Evolutionary conservation across 176 grass and related monocot genomes (phyloP).

Genomic region (Lolium multiflorum): DNA sequence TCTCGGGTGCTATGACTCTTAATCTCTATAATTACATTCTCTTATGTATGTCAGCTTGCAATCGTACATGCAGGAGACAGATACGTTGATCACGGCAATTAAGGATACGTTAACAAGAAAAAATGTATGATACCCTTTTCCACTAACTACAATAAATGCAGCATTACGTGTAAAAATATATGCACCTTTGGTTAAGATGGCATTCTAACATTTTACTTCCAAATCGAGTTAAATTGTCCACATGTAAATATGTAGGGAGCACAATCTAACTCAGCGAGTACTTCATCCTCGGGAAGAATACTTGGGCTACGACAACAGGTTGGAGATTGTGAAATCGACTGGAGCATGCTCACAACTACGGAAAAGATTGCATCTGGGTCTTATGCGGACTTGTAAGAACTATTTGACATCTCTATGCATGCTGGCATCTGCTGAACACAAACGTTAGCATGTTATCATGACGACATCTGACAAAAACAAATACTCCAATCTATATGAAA

Average conservation of each 20-base stretch:
- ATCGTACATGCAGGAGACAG: conserved; percentile 62
- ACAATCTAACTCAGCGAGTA: conserved; percentile 60
- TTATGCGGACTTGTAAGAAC: conserved; percentile 74
- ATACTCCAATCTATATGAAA: not conserved
- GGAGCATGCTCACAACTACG: conserved; percentile 54
- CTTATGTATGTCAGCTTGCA: conserved; percentile 28
- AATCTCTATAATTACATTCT: not conserved
- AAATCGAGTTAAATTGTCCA: not conserved
- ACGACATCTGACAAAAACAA: not conserved
- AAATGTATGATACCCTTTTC: conserved; percentile 44
- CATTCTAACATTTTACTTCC: not conserved
- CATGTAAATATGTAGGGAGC: conserved; percentile 49
- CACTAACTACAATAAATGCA: not conserved
- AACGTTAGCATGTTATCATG: not conserved
- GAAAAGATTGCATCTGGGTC: conserved; percentile 65
- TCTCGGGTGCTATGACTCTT: not conserved
- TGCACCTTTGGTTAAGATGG: not conserved
- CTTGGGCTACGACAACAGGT: conserved; percentile 45
- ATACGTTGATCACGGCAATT: conserved; percentile 57
- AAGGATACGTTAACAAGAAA: conserved; percentile 48
- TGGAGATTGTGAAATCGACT: conserved; percentile 64
- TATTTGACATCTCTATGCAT: not conserved
- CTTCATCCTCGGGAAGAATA: conserved; percentile 47
- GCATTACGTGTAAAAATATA: not conserved
- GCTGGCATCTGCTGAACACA: conserved; percentile 18